phyloP scores from a whole-genome alignment of 495 filamentous ascomycete genomes.

The Aspergillus bridgeri region DNA sequence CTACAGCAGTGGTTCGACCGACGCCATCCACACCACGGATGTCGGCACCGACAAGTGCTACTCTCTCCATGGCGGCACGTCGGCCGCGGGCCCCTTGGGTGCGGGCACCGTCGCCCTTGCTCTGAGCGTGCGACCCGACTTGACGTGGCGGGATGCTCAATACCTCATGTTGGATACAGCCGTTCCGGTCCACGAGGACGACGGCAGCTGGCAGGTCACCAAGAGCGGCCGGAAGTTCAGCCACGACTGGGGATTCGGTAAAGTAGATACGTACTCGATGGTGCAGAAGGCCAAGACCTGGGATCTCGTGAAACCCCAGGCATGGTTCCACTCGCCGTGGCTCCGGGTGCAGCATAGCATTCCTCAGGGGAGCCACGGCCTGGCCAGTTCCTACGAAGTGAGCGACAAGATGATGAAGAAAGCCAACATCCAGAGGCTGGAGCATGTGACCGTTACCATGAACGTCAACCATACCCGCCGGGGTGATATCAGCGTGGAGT shows the following conservation, averaged over 20 bases:
- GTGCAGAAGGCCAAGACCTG: constrained; percentile 84
- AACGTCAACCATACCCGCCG: constrained; percentile 82
- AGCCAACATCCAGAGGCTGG: constrained; percentile 80
- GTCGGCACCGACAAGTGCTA: constrained; percentile 81
- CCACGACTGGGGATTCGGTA: constrained; percentile 93
- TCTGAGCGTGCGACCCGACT: constrained; percentile 76
- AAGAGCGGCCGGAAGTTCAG: constrained; percentile 81
- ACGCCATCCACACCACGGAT: constrained; percentile 94
- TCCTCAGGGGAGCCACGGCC: constrained; percentile 78
- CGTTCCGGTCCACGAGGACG: constrained; percentile 70
- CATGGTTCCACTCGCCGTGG: constrained; percentile 93
- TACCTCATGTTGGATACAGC: constrained; percentile 84
- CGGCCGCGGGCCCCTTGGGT: constrained; percentile 87
- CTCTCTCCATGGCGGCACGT: constrained; percentile 84
- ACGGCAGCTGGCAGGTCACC: constrained; percentile 76
- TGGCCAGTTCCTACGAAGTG: constrained; percentile 74
- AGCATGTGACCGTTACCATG: constrained; percentile 98
- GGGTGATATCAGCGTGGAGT: constrained; percentile 89
- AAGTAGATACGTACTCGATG: constrained; percentile 81
- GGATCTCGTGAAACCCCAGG: constrained; percentile 91
- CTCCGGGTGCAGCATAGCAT: constrained; percentile 81
- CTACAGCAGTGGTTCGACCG: constrained; percentile 85
- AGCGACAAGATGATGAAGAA: constrained; percentile 69
- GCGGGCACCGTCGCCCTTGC: constrained; percentile 93
- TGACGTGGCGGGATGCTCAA: constrained; percentile 94